Evolutionary conservation across 495 filamentous ascomycete species (phyloP), one percentile per base, ranked within the genome.

Genomic region (Penicillium fimorum): DNA sequence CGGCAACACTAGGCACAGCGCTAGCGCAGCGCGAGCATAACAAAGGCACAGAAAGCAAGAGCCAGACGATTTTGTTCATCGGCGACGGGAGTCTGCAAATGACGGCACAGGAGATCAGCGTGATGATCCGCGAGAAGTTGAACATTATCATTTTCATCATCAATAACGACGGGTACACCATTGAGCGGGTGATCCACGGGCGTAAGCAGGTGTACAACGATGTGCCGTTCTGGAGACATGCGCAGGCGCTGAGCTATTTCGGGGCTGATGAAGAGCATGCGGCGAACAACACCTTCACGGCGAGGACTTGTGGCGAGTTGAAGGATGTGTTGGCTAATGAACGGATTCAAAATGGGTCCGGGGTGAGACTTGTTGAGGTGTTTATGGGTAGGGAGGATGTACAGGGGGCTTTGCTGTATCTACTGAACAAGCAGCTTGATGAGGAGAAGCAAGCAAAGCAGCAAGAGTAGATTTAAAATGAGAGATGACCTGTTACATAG

Each of bases 41-140:
- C 37, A 43, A 64, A 25, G 60, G 63, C 47, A 60, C 42, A 38
- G 51, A 40, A 15, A 22, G 41, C 17, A 55, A 53, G 11, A 61
- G 63, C 35, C 71, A 79, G 15, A 73, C 73, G 1, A 81, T 93
- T 48, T 73, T 95, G 50, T 87, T 93, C 65, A 88, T 87, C n/a
- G 90, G 90, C 35, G 90, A 95, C 59, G 90, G 90, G 18, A 87
- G 83, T 58, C 78, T 94, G 58, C 89, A 95, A 64, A 78, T 93
- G 49, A 91, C 88, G 0, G 85, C 77, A 3, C 90, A 94, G 67
- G 89, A 91, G 63, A 75, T 95, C 50, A 83, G 83, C 61, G 89
- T 88, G 17, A 90, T 93, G 75, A 79, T 95, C 47, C 79, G 82
- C 10, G 78, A 87, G 54, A 76, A 78, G 15, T 67, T 95, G 30